phyloP scores from a whole-genome alignment of 257 asterid genomes.

The Euphrasia confusa region DNA sequence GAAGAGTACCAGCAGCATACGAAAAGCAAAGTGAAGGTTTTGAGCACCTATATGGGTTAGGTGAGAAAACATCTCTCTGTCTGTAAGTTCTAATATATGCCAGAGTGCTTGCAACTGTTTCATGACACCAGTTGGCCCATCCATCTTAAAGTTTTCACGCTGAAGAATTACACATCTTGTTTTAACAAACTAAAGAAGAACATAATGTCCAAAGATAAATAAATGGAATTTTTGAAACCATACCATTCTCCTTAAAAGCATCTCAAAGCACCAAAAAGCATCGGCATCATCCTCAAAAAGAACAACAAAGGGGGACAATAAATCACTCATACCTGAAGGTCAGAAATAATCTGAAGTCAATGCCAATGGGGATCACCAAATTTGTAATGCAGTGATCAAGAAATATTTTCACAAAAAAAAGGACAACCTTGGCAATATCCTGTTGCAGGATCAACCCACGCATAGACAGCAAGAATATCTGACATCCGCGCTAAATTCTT shows the following conservation, averaged over 20 bases:
- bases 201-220: not conserved
- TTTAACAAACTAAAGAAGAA: slow-evolving; percentile 26
- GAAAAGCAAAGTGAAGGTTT: slow-evolving; percentile 97
- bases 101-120: slow-evolving; percentile 92
- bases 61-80: slow-evolving; percentile 83
- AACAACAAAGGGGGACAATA: slow-evolving; percentile 93
- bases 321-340: slow-evolving; percentile 88
- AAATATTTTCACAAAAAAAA: slow-evolving; percentile 16
- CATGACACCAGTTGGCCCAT: slow-evolving; percentile 97
- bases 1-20: slow-evolving; percentile 97
- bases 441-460: slow-evolving; percentile 96
- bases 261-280: slow-evolving; percentile 99
- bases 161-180: slow-evolving; percentile 27
- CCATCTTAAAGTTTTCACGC: slow-evolving; percentile 94
- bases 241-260: slow-evolving; percentile 97
- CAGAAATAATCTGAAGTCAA: slow-evolving; percentile 27
- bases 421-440: slow-evolving; percentile 96
- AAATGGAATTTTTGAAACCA: slow-evolving; percentile 1
- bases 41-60: slow-evolving; percentile 86
- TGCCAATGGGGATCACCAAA: slow-evolving; percentile 14
- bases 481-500: slow-evolving; percentile 97
- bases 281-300: slow-evolving; percentile 97
- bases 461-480: slow-evolving; percentile 96
- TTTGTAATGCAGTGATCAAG: slow-evolving; percentile 18
- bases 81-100: slow-evolving; percentile 88